Evolutionary conservation across 2,329 filamentous ascomycete species (phyloP).

Genomic region (Penicillium sp.): DNA sequence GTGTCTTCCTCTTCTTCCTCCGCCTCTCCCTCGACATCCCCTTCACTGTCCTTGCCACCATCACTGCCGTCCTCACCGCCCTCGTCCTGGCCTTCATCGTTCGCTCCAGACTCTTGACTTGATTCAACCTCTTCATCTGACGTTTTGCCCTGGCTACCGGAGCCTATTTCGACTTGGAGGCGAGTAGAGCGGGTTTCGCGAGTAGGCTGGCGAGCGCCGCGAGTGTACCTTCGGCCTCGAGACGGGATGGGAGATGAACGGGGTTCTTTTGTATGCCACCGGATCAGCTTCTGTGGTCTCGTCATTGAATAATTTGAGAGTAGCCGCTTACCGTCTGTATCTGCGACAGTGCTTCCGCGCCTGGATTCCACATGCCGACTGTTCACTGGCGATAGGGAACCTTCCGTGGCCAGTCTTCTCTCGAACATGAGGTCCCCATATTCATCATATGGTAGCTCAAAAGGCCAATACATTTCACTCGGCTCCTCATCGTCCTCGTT

Average conservation of each 20-base stretch:
- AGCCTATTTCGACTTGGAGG: conserved; percentile 36
- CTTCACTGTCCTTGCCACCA: conserved; percentile 13
- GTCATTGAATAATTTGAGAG: not conserved
- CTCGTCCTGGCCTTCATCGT: conserved; percentile 37
- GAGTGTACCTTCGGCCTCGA: conserved; percentile 33
- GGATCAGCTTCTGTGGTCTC: conserved; percentile 2
- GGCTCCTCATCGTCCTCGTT: conserved; percentile 48
- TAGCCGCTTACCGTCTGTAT: conserved; percentile 41
- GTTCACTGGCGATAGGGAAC: conserved; percentile 37
- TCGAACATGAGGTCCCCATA: conserved; percentile 47
- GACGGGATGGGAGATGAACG: conserved; percentile 40
- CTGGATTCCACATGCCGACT: conserved; percentile 33
- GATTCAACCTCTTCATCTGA: conserved; percentile 37
- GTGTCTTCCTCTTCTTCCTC: conserved; percentile 28
- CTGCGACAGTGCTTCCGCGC: conserved; percentile 42
- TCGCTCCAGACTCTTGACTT: conserved; percentile 30
- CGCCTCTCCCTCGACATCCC: conserved; percentile 27
- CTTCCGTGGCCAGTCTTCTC: conserved; percentile 39
- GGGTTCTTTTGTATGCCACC: conserved; percentile 28
- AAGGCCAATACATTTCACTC: conserved; percentile 59
- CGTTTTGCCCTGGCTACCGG: conserved; percentile 23
- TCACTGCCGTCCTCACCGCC: conserved; percentile 35
- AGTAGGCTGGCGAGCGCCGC: conserved; percentile 29
- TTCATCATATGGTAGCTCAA: conserved; percentile 53
- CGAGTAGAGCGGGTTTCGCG: conserved; percentile 35